Conservation (phyloP, 148 eudicot genomes). For the Arctostaphylos glauca region DNA sequence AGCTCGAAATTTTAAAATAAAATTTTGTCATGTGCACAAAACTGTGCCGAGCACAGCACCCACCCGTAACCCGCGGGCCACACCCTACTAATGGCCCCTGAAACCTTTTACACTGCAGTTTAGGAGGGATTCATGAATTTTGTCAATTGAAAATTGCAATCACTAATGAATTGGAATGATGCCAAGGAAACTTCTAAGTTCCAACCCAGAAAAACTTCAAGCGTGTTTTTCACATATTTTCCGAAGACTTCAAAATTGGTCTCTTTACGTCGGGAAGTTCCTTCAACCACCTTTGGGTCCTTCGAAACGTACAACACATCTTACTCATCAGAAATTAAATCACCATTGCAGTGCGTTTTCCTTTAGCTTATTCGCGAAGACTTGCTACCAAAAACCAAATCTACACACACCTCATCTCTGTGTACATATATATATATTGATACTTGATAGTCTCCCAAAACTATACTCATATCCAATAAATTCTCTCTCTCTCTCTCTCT, state of each 20-base stretch:
- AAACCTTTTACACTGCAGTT: too few species aligned
- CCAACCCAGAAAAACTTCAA: background rate
- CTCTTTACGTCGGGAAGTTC: background rate
- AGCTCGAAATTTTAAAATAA: too few species aligned
- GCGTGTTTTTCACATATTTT: background rate
- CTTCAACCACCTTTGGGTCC: background rate
- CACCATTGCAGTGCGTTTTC: background rate
- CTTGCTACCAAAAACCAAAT: background rate
- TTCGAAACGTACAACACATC: background rate
- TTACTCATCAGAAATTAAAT: background rate
- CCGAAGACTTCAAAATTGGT: background rate
- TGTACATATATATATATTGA: background rate
- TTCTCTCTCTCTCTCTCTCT: background rate
- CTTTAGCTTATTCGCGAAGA: background rate
- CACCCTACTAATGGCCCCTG: too few species aligned
- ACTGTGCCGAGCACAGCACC: too few species aligned
- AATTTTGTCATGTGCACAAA: too few species aligned
- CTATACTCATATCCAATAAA: background rate
- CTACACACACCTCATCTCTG: background rate
- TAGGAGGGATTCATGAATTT: too few species aligned
- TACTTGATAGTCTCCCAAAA: background rate
- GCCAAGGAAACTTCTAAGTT: background rate
- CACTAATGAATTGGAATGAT: background rate
- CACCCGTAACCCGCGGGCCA: too few species aligned
- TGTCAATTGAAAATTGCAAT: background rate